Evolutionary conservation across 306 rosid genomes (phyloP).

Genomic region (Ziziphus jujuba): DNA sequence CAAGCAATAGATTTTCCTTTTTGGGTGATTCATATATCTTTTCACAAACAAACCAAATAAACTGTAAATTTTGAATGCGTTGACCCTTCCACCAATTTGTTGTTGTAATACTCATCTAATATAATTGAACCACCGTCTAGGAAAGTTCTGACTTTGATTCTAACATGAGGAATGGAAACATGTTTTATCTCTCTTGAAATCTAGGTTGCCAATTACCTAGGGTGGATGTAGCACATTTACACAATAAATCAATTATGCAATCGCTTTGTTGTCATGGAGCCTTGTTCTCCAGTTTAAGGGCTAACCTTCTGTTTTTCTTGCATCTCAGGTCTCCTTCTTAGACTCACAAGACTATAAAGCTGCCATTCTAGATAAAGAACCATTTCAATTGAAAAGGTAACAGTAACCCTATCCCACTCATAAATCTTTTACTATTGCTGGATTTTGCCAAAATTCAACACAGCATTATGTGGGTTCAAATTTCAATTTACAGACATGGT

Average conservation of each 20-base stretch:
- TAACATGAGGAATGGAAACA: not conserved
- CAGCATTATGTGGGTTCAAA: not conserved
- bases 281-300: not conserved
- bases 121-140: not conserved
- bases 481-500: not conserved
- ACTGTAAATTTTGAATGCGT: not conserved
- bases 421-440: not conserved
- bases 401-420: not conserved
- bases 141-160: not conserved
- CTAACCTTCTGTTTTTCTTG: slow-evolving; percentile 8
- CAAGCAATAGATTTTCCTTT: not conserved
- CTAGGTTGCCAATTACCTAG: not conserved
- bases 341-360: slow-evolving; percentile 50
- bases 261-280: not conserved
- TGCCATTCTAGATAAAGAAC: slow-evolving; percentile 44
- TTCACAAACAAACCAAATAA: not conserved
- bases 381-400: slow-evolving; percentile 59
- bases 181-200: not conserved
- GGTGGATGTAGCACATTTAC: not conserved
- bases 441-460: not conserved
- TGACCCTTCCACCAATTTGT: not conserved
- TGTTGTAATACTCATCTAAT: not conserved
- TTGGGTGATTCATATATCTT: not conserved
- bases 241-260: not conserved
- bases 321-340: slow-evolving; percentile 49